These are phyloP conservation scores for Cladosporium phlei DNA, from an alignment of 2,329 filamentous ascomycete species.

Conservation along the genomic window DNA sequence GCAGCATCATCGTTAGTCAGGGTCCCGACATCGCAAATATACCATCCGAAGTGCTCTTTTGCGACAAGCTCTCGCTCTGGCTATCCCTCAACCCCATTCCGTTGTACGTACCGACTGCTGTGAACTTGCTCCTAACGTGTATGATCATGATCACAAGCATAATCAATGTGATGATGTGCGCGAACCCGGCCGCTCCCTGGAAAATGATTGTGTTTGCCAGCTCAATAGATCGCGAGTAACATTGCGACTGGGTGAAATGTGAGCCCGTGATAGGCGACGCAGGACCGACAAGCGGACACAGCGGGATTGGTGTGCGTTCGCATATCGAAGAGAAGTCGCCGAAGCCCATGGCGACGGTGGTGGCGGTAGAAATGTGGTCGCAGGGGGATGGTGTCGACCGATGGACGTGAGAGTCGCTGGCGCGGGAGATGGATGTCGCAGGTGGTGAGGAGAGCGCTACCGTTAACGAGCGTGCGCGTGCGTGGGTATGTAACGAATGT, in stretches of 20 bases:
- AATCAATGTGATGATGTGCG: conserved; percentile 82
- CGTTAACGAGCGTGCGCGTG: conserved; percentile 8
- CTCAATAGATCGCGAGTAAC: conserved; percentile 92
- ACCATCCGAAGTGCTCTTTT: too few species aligned
- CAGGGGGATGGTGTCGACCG: neutral
- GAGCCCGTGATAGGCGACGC: conserved; percentile 62
- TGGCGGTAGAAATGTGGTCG: neutral
- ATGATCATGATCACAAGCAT: conserved; percentile 98
- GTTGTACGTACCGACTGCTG: conserved; percentile 72
- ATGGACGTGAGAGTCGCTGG: neutral
- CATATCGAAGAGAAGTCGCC: conserved; percentile 88
- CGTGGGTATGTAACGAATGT: conserved; percentile 11
- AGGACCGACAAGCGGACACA: conserved; percentile 80
- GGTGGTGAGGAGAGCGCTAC: neutral
- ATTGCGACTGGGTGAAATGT: conserved; percentile 73
- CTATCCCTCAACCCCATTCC: neutral
- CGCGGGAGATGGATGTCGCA: conserved; percentile 6
- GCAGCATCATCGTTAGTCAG: conserved; percentile 8
- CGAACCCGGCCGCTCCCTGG: conserved; percentile 81
- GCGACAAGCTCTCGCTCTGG: neutral
- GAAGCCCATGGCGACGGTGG: conserved; percentile 66
- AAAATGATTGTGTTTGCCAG: conserved; percentile 98
- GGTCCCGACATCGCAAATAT: neutral
- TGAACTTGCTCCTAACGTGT: conserved; percentile 95
- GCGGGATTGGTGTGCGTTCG: conserved; percentile 73